These are phyloP conservation scores for Wickerhamiella infanticola DNA, from an alignment of 1,139 yeast genomes.

Conservation along the genomic window DNA sequence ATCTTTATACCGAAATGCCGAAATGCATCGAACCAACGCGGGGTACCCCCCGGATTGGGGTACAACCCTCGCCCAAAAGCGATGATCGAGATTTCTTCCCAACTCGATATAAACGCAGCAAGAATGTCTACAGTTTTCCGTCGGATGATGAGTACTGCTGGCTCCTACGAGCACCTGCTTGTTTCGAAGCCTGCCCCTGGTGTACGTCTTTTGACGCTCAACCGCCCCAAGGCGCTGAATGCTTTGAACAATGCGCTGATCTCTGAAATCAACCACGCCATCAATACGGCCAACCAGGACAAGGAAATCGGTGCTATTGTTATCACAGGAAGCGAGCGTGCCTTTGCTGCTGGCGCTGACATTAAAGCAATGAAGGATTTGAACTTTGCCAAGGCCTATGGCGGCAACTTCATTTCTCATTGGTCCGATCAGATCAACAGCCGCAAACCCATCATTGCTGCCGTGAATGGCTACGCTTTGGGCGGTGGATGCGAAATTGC, in stretches of 20 bases:
- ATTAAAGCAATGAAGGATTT: constrained; percentile 35
- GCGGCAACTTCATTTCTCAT: constrained; percentile 24
- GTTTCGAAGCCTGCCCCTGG: constrained; percentile 29
- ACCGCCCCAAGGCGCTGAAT: constrained; percentile 51
- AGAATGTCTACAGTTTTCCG: background rate
- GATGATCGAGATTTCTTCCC: background rate
- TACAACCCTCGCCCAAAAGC: background rate
- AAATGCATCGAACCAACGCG: background rate
- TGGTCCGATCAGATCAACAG: constrained; percentile 26
- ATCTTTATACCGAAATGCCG: too few relatives aligned
- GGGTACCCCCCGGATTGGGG: background rate
- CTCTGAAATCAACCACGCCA: constrained; percentile 29
- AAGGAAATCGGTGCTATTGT: constrained; percentile 32
- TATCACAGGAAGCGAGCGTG: constrained; percentile 31
- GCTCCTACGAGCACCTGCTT: constrained; percentile 27
- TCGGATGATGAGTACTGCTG: constrained; percentile 10
- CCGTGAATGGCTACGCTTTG: constrained; percentile 37
- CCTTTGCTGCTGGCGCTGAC: constrained; percentile 42
- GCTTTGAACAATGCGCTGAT: constrained; percentile 41
- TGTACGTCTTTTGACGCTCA: constrained; percentile 38
- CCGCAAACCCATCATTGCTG: constrained; percentile 35
- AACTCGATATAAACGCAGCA: background rate
- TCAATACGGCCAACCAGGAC: constrained; percentile 27
- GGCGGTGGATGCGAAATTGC: constrained; percentile 44
- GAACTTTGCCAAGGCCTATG: constrained; percentile 26